phyloP scores from a whole-genome alignment of 306 rosid species.

The Corylus americana region DNA sequence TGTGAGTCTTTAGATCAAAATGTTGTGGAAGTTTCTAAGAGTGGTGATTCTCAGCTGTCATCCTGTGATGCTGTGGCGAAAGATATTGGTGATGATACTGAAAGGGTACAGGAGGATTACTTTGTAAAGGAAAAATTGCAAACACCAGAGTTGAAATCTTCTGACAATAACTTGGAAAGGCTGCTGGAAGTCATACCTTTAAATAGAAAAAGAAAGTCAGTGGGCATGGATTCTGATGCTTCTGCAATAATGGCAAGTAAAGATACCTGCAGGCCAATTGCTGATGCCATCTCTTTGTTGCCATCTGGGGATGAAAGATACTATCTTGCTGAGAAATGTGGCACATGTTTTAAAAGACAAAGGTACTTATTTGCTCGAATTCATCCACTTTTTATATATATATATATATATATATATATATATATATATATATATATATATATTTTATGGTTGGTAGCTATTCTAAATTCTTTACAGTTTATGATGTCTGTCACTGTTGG shows the following conservation, averaged over 20 bases:
- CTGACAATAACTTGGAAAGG: constrained; percentile 28
- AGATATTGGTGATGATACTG: constrained; percentile 30
- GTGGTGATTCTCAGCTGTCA: constrained; percentile 17
- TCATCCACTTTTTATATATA: neutral
- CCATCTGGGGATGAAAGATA: constrained; percentile 22
- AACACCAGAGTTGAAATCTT: constrained; percentile 28
- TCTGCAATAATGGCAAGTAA: constrained; percentile 37
- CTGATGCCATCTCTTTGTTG: constrained; percentile 30
- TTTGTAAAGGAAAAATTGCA: constrained; percentile 27
- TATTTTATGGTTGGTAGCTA: constrained; percentile 1
- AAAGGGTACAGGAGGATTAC: constrained; percentile 31
- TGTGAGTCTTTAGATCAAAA: constrained; percentile 21
- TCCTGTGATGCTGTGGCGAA: constrained; percentile 17
- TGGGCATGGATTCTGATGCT: constrained; percentile 42
- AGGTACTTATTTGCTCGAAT: constrained; percentile 46
- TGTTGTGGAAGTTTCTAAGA: constrained; percentile 22
- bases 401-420: too few species aligned
- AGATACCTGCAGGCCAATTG: constrained; percentile 32
- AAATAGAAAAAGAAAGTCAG: constrained; percentile 48
- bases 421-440: too few species aligned
- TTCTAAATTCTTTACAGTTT: neutral
- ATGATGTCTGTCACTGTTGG: neutral
- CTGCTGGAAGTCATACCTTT: constrained; percentile 38
- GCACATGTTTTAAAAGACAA: constrained; percentile 43
- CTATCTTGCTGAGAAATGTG: constrained; percentile 30